Percentiles rank a stretch among this genome's conserved stretches.
Evolutionary conservation across 1,284 basidiomycete species (phyloP).

Genomic region (Leccinum fuscescens): DNA sequence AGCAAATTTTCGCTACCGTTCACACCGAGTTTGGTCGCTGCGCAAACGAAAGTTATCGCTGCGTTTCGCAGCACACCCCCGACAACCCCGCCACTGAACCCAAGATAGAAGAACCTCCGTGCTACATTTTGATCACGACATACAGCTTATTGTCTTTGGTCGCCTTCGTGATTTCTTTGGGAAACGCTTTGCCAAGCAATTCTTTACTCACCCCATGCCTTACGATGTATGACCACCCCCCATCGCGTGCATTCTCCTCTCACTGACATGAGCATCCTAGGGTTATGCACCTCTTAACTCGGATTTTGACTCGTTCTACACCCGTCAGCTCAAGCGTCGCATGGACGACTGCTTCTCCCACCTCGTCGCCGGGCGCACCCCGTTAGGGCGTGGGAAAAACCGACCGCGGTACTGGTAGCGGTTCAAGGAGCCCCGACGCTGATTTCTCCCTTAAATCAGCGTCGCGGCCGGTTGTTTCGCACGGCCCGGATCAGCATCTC

Average conservation of each 20-base stretch:
- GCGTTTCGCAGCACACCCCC: constrained; percentile 59
- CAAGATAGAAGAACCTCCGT: constrained; percentile 79
- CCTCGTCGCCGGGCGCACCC: constrained; percentile 65
- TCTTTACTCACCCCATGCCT: constrained; percentile 82
- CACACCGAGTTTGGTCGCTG: constrained; percentile 90
- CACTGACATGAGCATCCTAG: constrained; percentile 39
- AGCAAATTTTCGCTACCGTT: constrained; percentile 70
- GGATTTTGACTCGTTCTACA: constrained; percentile 99
- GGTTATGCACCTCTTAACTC: constrained; percentile 97
- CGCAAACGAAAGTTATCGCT: constrained; percentile 67
- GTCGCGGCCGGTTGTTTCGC: too few relatives aligned
- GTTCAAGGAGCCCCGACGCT: too few relatives aligned
- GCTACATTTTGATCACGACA: constrained; percentile 88
- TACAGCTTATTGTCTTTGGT: constrained; percentile 87
- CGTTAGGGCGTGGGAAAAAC: too few relatives aligned
- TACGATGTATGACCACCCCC: constrained; percentile 59
- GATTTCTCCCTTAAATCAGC: too few relatives aligned
- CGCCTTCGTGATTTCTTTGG: constrained; percentile 96
- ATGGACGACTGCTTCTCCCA: constrained; percentile 96
- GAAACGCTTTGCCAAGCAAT: constrained; percentile 73
- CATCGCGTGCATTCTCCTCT: neutral
- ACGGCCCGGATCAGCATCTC: too few relatives aligned
- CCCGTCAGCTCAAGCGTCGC: constrained; percentile 89
- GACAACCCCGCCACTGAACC: constrained; percentile 51
- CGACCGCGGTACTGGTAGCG: too few relatives aligned